Percentiles rank a stretch among this genome's conserved stretches.
These are phyloP conservation scores for Talaromyces nanjingensis DNA, from an alignment of 495 filamentous ascomycete genomes.

Conservation along the genomic window DNA sequence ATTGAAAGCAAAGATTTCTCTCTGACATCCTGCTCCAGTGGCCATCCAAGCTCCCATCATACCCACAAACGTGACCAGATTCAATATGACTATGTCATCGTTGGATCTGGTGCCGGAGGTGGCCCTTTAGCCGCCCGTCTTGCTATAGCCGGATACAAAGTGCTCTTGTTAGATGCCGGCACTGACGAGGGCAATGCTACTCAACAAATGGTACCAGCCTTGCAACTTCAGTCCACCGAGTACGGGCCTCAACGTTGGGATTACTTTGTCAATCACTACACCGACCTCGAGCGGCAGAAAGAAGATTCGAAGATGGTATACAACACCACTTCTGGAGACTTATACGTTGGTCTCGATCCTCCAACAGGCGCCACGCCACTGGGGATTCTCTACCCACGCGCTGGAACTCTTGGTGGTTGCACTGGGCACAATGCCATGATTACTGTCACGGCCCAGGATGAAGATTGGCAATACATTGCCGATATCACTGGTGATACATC, in stretches of 20 bases:
- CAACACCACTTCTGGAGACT: slow-evolving; percentile 27
- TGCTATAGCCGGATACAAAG: slow-evolving; percentile 51
- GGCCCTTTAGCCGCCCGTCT: slow-evolving; percentile 56
- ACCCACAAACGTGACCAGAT: neutral
- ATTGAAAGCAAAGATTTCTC: no score
- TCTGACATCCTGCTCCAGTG: neutral
- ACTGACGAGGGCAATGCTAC: slow-evolving; percentile 45
- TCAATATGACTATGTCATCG: slow-evolving; percentile 59
- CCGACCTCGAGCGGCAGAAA: slow-evolving; percentile 28
- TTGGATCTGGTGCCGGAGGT: slow-evolving; percentile 60
- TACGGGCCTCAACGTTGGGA: slow-evolving; percentile 36
- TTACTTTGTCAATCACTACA: slow-evolving; percentile 43
- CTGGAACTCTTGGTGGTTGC: slow-evolving; percentile 41
- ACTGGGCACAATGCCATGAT: slow-evolving; percentile 42
- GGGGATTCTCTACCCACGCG: slow-evolving; percentile 41
- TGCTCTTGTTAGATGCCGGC: slow-evolving; percentile 58
- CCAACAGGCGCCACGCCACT: slow-evolving; percentile 30
- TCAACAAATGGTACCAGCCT: slow-evolving; percentile 34
- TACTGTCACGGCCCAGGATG: slow-evolving; percentile 29
- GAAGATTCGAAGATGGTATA: slow-evolving; percentile 41
- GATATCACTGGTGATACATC: slow-evolving; percentile 30
- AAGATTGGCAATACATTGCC: slow-evolving; percentile 41
- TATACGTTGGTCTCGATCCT: slow-evolving; percentile 32
- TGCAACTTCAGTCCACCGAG: slow-evolving; percentile 29
- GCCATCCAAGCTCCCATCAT: neutral